A percentile compares a stretch with the other conserved stretches of the same genome.
Evolutionary conservation across 2,329 filamentous ascomycete genomes (phyloP).

Genomic region (Lecanicillium sp.): DNA sequence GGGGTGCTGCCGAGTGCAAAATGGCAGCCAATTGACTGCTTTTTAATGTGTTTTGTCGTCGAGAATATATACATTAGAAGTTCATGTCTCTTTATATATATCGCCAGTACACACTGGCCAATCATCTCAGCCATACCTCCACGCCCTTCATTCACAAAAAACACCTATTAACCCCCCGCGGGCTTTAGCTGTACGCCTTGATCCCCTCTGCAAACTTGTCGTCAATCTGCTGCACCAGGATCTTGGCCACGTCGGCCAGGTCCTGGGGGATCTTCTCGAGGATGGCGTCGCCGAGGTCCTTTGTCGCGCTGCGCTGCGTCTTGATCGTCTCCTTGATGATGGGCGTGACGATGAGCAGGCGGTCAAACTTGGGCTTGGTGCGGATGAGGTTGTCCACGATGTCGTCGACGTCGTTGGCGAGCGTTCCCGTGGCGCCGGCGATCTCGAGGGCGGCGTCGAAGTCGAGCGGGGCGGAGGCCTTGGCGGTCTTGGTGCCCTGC

Average conservation of each 20-base stretch:
- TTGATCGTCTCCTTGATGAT: slow-evolving; percentile 38
- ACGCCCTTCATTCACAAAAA: background rate
- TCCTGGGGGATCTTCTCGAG: slow-evolving; percentile 34
- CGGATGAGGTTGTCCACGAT: slow-evolving; percentile 33
- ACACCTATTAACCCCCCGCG: too few relatives aligned
- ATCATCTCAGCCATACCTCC: background rate
- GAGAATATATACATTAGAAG: slow-evolving; percentile 4
- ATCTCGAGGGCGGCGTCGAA: slow-evolving; percentile 33
- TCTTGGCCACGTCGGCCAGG: slow-evolving; percentile 27
- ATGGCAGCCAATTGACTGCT: too few relatives aligned
- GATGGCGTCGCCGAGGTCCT: slow-evolving; percentile 31
- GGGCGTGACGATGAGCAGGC: slow-evolving; percentile 32
- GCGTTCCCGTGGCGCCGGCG: slow-evolving; percentile 29
- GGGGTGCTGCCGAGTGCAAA: background rate
- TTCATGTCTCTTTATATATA: background rate
- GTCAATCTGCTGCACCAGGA: slow-evolving; percentile 32
- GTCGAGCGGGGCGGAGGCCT: slow-evolving; percentile 31
- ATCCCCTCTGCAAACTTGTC: slow-evolving; percentile 34
- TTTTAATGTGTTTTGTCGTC: too few relatives aligned
- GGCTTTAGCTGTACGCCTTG: slow-evolving; percentile 20
- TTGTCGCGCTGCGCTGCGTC: slow-evolving; percentile 33
- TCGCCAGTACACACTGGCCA: background rate
- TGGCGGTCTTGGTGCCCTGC: slow-evolving; percentile 31
- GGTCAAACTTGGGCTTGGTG: slow-evolving; percentile 39
- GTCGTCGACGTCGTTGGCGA: slow-evolving; percentile 32